Conservation (phyloP, 768 basidiomycete genomes). For the Termitomyces titanicus region DNA sequence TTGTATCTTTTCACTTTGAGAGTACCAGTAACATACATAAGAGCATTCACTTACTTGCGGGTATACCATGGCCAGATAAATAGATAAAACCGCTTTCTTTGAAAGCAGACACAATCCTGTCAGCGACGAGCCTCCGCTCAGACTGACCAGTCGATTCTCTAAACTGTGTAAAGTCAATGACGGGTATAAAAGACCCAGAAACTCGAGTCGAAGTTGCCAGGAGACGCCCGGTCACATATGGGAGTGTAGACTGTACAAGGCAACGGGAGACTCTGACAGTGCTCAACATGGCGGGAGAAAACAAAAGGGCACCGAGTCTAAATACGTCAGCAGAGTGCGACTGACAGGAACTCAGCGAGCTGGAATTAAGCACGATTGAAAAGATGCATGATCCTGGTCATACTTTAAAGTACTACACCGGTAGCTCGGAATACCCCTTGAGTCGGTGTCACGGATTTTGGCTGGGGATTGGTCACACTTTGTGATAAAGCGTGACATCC, state of each 20-base stretch:
- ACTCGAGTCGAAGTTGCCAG: constrained; percentile 24
- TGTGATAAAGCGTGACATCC: no score
- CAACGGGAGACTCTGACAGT: constrained; percentile 19
- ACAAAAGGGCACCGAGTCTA: background rate
- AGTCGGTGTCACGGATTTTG: no score
- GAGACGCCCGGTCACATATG: constrained; percentile 17
- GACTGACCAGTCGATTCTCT: constrained; percentile 40
- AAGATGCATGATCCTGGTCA: no score
- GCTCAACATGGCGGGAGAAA: constrained; percentile 20
- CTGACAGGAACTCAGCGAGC: no score
- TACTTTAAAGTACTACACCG: no score
- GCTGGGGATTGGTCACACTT: no score
- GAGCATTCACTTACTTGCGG: constrained; percentile 30
- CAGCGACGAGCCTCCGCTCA: constrained; percentile 62
- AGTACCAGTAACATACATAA: background rate
- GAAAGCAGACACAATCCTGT: constrained; percentile 72
- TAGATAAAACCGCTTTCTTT: constrained; percentile 82
- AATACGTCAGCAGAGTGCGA: no score
- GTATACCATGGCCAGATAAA: constrained; percentile 69
- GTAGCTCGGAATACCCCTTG: no score
- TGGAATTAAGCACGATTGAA: no score
- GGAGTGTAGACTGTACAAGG: constrained; percentile 13
- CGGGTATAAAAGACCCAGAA: constrained; percentile 55
- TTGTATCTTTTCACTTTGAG: constrained; percentile 29
- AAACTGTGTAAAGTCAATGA: constrained; percentile 77